phyloP scores from a whole-genome alignment of 257 asterid species.

The Mitragyna speciosa region DNA sequence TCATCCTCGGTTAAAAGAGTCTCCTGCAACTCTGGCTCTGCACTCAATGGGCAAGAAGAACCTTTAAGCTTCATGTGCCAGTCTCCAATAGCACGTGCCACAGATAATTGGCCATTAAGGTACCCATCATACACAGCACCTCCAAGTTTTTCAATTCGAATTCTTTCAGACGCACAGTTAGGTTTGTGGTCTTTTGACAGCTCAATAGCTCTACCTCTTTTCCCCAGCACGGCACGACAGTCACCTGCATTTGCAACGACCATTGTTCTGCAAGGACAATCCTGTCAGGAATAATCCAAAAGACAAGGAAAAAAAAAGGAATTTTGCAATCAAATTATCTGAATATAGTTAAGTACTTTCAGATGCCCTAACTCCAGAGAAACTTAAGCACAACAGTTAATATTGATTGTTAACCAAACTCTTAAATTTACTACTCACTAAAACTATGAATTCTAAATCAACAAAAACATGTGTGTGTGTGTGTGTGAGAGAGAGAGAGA shows the following conservation, averaged over 20 bases:
- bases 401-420: neutral
- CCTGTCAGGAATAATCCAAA: conserved; percentile 5
- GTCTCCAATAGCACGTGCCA: conserved; percentile 88
- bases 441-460: neutral
- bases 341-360: neutral
- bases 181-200: conserved; percentile 92
- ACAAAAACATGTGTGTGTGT: neutral
- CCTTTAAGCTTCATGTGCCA: conserved; percentile 98
- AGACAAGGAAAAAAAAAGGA: neutral
- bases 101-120: conserved; percentile 84
- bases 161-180: conserved; percentile 56
- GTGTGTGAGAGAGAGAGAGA: neutral
- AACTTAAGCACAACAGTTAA: neutral
- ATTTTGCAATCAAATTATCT: neutral
- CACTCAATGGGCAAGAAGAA: conserved; percentile 66
- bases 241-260: conserved; percentile 92
- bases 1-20: conserved; percentile 67
- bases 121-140: conserved; percentile 88
- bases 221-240: conserved; percentile 90
- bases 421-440: neutral
- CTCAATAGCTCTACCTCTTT: conserved; percentile 79
- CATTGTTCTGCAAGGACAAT: conserved; percentile 56
- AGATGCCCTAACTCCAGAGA: neutral
- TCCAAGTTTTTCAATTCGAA: conserved; percentile 78
- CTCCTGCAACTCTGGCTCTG: conserved; percentile 88